Conservation (phyloP, 768 basidiomycete genomes). For the Polyporus arcularius region DNA sequence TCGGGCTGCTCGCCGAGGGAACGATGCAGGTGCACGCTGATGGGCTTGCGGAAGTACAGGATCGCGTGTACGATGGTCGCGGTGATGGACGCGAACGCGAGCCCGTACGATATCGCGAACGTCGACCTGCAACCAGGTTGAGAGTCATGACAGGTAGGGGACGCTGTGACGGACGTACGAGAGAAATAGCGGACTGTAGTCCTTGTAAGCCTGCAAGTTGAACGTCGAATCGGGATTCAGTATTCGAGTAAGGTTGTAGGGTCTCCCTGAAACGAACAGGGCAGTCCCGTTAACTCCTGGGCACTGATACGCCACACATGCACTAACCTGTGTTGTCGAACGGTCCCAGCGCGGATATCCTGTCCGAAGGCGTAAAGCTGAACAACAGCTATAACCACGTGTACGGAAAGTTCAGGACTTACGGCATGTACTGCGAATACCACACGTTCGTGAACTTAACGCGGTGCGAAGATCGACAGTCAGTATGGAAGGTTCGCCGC, state of each 20-base stretch:
- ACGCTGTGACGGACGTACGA: conserved; percentile 19
- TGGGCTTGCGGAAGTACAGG: conserved; percentile 46
- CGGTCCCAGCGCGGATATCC: conserved; percentile 27
- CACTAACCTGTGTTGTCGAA: conserved; percentile 39
- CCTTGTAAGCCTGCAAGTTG: conserved; percentile 38
- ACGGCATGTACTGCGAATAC: conserved; percentile 62
- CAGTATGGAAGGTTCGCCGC: conserved; percentile 26
- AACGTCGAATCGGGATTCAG: conserved; percentile 38
- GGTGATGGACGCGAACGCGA: conserved; percentile 47
- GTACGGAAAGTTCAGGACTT: conserved; percentile 22
- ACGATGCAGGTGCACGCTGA: conserved; percentile 39
- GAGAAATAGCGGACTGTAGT: conserved; percentile 48
- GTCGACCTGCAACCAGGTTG: conserved; percentile 26
- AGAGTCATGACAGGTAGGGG: conserved; percentile 33
- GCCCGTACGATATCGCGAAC: conserved; percentile 42
- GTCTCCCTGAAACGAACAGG: conserved; percentile 2
- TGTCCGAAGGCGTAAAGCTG: not conserved
- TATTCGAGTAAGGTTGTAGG: conserved; percentile 44
- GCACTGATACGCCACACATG: not conserved
- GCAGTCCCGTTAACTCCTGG: no score
- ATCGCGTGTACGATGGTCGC: conserved; percentile 47
- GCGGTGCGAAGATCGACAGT: not conserved
- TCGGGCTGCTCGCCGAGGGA: conserved; percentile 50
- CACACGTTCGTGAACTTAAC: conserved; percentile 45
- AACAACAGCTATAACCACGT: not conserved